These are phyloP conservation scores for Taphrina flavorubra DNA, from an alignment of 1,139 yeast genomes.

Conservation along the genomic window DNA sequence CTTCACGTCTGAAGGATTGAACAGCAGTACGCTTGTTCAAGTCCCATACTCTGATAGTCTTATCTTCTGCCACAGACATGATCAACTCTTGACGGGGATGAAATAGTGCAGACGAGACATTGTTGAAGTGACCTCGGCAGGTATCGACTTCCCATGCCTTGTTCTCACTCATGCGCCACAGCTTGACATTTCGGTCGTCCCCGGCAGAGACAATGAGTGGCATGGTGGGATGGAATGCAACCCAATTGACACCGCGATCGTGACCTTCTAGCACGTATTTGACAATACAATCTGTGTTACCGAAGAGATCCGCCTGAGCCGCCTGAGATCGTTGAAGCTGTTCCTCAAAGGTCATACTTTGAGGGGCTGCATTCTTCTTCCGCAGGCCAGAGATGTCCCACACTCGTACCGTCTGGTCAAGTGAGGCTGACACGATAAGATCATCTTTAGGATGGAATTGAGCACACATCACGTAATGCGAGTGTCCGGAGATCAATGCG, in stretches of 20 bases:
- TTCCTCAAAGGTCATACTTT: constrained; percentile 70
- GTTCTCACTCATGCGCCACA: constrained; percentile 98
- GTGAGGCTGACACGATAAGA: constrained; percentile 89
- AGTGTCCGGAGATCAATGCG: constrained; percentile 97
- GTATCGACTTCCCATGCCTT: constrained; percentile 99
- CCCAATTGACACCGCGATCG: constrained; percentile 98
- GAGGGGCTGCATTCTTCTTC: constrained; percentile 87
- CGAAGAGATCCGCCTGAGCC: constrained; percentile 80
- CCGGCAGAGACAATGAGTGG: constrained; percentile 96
- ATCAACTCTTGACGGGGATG: constrained; percentile 94
- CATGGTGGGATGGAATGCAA: constrained; percentile 93
- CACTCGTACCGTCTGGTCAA: constrained; percentile 98
- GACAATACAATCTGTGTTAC: constrained; percentile 90
- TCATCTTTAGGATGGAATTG: constrained; percentile 97
- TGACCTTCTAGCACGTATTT: constrained; percentile 97
- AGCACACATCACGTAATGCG: constrained; percentile 97
- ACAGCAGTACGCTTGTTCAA: constrained; percentile 90
- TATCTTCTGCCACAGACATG: constrained; percentile 92
- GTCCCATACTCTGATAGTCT: constrained; percentile 98
- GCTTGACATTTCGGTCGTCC: constrained; percentile 91
- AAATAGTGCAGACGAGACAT: constrained; percentile 85
- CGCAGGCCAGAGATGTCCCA: constrained; percentile 98
- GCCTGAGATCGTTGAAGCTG: constrained; percentile 63
- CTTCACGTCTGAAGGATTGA: constrained; percentile 91
- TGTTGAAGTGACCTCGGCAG: constrained; percentile 95